Evolutionary conservation across 345 rosid genomes (phyloP), one percentile per base, ranked within the genome.

Genomic region (Trapa incisa): DNA sequence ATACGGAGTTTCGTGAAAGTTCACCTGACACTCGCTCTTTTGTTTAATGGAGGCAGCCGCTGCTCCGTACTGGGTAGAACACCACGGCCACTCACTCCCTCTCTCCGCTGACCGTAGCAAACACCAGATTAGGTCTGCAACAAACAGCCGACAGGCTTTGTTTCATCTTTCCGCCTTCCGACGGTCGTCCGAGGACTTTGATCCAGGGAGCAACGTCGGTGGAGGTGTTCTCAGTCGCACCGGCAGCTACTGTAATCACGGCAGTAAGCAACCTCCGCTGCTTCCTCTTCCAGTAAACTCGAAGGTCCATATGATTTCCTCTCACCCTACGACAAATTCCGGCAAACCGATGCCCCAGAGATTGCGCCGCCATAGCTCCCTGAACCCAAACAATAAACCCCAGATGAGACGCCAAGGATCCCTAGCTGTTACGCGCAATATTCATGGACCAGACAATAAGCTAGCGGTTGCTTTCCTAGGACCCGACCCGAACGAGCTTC

Each of bases 211-310:
- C 63, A 58, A 33, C 63, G 37, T 58, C 38, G 6, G 12, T 58
- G 37, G 63, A 58, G 63, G 63, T 22, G 35, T 54, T n/a, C 60
- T 54, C 22, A 54, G 22, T 11, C 7, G 48, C 13, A 45, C 29
- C 29, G 29, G 11, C 48, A 45, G 48, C 48, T 45, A 45, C 48
- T 1, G 11, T 11, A 5, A 11, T 50, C 56, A 50, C 3, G 29
- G 33, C 36, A 15, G 15, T 5, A 45, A 45, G 5, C 74, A 71
- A 60, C 74, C 74, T 7, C 74, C 74, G n/a, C 45, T 71, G 47
- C 74, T 71, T n/a, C 69, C 74, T 71, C 74, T 66, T n/a, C 68
- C 74, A 6, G 63, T 33, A 8, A 35, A 2, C 63, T 38, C 37
- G 15, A 35, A 12, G 35, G 29, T 38, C 43, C 22, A 36, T 35